phyloP scores from a whole-genome alignment of 78 protist species.

The slime mould (Dictyostelium discoideum) region DNA sequence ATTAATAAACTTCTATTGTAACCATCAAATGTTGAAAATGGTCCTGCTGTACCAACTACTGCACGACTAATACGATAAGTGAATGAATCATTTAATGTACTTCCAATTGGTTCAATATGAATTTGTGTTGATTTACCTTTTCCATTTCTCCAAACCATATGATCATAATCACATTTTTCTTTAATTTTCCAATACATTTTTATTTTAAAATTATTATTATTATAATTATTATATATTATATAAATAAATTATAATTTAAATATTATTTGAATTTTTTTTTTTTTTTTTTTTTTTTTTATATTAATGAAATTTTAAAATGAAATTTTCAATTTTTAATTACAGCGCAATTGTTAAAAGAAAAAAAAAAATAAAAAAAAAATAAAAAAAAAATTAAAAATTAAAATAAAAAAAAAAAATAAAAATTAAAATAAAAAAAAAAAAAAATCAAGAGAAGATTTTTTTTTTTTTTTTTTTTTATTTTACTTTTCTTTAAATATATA shows the following conservation, averaged over 20 bases:
- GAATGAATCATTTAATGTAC: constrained; percentile 51
- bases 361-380: no score
- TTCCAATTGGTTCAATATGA: constrained; percentile 41
- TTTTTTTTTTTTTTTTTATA: neutral
- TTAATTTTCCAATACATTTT: constrained; percentile 18
- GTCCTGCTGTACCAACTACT: constrained; percentile 9
- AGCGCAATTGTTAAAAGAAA: no score
- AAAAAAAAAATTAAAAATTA: no score
- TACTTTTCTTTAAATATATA: neutral
- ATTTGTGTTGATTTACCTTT: constrained; percentile 55
- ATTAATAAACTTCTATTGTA: constrained; percentile 34
- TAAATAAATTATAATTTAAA: neutral
- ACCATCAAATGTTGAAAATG: constrained; percentile 43
- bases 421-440: no score
- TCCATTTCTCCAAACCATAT: constrained; percentile 62
- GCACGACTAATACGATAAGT: constrained; percentile 34
- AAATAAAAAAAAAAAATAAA: no score
- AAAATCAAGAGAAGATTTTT: no score
- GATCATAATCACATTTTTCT: neutral
- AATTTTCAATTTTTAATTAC: no score
- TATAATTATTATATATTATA: no score
- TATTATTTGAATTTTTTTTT: neutral
- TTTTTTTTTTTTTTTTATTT: neutral
- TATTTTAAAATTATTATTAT: no score
- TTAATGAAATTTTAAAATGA: neutral